Base-by-base conservation (phyloP, 495 filamentous ascomycete genomes). In the Penicillium paradoxum region DNA sequence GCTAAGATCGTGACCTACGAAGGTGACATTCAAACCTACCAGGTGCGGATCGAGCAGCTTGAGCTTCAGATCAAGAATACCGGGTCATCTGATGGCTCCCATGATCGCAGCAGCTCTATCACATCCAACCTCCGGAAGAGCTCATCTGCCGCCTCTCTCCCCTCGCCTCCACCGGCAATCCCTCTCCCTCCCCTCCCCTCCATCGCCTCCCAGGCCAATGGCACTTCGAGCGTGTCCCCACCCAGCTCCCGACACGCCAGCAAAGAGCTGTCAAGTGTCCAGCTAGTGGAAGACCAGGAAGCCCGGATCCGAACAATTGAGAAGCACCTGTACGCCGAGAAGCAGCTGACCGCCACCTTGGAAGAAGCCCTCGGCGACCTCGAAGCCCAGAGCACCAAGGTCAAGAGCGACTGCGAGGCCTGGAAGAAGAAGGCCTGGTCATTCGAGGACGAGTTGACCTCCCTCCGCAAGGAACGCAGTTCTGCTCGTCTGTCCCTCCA, bases 361-460 rank as follows among this genome's bases (percentile, higher is more conserved):
- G 93, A 98, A 65, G 92, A 97, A 72, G 95, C 93, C 21, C 79
- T 98, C 36, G 90, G 89, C 6, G 95, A 97, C 62, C 84, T 97
- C 15, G 93, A 98, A 70, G 74, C 80, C 43, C 88, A 92, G 57
- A 87, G 83, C 64, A 91, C 87, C 70, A 89, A 89, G 73, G 81
- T 87, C 70, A 95, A 91, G 76, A 65, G 71, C 14, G 93, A 98
- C 64, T 83, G 86, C 66, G 91, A 97, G n/a, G 80, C 75, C 33
- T 96, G 91, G 85, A 89, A 87, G 69, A 88, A 86, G 72, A 89
- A 91, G 69, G 86, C 86, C 30, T 79, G 72, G 67, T 77, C 80
- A 51, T 77, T 92, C 24, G 92, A 97, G 65, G 73, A 81, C 22
- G 93, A 98, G 71, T 70, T 96, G 27, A 78, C 79, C 47, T 81